These are phyloP conservation scores for Candida argentea DNA, from an alignment of 805 yeast species.

Conservation along the genomic window DNA sequence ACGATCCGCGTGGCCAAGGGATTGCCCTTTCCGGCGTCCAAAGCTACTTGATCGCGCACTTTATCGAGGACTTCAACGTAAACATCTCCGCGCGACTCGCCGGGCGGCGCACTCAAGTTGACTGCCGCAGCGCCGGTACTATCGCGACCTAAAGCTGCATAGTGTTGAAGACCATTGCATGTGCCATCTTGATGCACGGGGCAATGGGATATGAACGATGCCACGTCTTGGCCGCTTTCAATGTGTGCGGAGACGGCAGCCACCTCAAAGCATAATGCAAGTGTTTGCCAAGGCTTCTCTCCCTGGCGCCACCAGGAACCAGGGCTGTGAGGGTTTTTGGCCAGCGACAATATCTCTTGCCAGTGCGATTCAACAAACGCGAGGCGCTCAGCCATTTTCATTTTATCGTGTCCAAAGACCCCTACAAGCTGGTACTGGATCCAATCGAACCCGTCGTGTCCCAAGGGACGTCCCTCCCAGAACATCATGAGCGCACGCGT, in stretches of 20 bases:
- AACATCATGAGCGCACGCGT: constrained; percentile 25
- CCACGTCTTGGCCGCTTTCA: constrained; percentile 10
- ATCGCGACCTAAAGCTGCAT: constrained; percentile 33
- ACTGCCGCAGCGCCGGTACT: constrained; percentile 28
- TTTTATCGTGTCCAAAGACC: constrained; percentile 19
- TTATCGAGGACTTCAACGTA: constrained; percentile 21
- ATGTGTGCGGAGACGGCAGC: constrained; percentile 8
- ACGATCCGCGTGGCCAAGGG: too few species aligned
- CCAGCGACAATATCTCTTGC: constrained; percentile 16
- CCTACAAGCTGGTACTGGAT: constrained; percentile 29
- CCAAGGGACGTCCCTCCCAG: constrained; percentile 27
- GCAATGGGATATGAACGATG: constrained; percentile 17
- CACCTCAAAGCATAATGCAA: constrained; percentile 26
- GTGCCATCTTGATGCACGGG: constrained; percentile 37
- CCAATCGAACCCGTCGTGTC: constrained; percentile 27
- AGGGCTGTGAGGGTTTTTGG: constrained; percentile 15
- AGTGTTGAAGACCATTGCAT: constrained; percentile 37
- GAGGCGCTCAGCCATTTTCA: constrained; percentile 14
- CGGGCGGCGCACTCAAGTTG: constrained; percentile 17
- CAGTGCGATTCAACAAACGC: constrained; percentile 16
- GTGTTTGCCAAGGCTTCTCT: constrained; percentile 31
- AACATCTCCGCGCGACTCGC: constrained; percentile 18
- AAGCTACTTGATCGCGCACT: constrained; percentile 7
- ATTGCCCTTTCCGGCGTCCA: not conserved
- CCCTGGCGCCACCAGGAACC: constrained; percentile 26